phyloP scores from a whole-genome alignment of 2,329 filamentous ascomycete species.

The Pseudogymnoascus sp. region DNA sequence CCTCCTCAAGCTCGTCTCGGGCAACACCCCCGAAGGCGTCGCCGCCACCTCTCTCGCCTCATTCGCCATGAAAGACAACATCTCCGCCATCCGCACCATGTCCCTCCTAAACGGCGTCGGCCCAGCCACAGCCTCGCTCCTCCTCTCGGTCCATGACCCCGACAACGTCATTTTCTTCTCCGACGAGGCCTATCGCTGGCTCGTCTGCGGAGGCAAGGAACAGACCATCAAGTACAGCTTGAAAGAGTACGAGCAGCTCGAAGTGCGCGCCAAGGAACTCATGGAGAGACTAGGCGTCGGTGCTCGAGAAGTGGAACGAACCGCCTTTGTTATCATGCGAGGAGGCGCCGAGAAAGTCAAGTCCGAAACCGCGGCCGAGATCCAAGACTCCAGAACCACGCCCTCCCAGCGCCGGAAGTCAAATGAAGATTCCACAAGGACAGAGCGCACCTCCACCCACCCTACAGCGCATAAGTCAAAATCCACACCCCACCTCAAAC shows the following conservation, averaged over 20 bases:
- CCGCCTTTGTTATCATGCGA: constrained; percentile 57
- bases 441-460: background rate
- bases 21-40: constrained; percentile 47
- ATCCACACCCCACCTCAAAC: background rate
- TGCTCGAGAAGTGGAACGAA: constrained; percentile 60
- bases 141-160: constrained; percentile 58
- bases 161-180: constrained; percentile 63
- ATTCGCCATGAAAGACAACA: constrained; percentile 14
- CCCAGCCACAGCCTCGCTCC: constrained; percentile 68
- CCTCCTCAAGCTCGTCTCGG: constrained; percentile 51
- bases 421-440: background rate
- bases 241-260: constrained; percentile 59
- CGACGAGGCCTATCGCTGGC: constrained; percentile 71
- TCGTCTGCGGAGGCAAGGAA: constrained; percentile 46
- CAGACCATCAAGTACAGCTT: constrained; percentile 57
- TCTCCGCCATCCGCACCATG: constrained; percentile 44
- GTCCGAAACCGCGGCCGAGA: background rate
- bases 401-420: background rate
- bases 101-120: constrained; percentile 63
- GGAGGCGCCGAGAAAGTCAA: background rate
- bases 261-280: constrained; percentile 35
- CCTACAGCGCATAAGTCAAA: background rate
- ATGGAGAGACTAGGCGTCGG: constrained; percentile 42
- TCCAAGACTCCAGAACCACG: background rate
- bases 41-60: constrained; percentile 38